Base-by-base conservation (phyloP, 352 stramenopile genomes). In the Phytophthora podocarpi region DNA sequence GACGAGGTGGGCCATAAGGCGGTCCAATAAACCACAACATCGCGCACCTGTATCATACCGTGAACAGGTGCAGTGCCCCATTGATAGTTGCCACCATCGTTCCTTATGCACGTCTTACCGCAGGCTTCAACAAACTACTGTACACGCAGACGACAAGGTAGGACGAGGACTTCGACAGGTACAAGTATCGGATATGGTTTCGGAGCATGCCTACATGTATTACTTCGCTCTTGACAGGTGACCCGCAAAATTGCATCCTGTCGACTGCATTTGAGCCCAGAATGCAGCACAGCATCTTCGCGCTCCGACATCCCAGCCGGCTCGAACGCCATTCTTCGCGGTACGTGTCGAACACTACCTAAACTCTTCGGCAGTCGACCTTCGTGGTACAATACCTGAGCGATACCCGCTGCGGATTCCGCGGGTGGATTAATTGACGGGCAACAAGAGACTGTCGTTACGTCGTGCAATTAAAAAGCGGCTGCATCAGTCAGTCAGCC, bases 1-100 rank as follows among this genome's bases (percentile, higher is more conserved):
- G 46, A 62, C 26, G 51, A 57, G 12, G 51, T 60, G 50, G 48
- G 34, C 18, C 55, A 62, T 50, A 72, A 72, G 24, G 40, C 51
- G 43, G 24, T 59, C 28, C 45, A 69, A 57, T 72, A 62, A 69
- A 55, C 46, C 34, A 37, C 23, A 39, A 42, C 21, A 23, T 10
- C 41, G 24, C 39, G 23, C 37, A 39, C 20, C 36, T 35, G 23
- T 28, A 59, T 45, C 40, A 32, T 43, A 35, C 15, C 13, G 24
- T 48, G 16, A 43, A 49, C 54, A 57, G 58, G 35, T 57, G 51
- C 39, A 59, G 24, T 42, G 31, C 46, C 32, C 35, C 21, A 50
- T 23, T 16, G 34, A 67, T 50, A 56, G 18, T 57, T 46, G 42
- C 36, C 32, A 35, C 28, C 28, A 40, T 48, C 30, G 20, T 57